phyloP scores from a whole-genome alignment of 139 green algal species.

The Chlorella sp. region DNA sequence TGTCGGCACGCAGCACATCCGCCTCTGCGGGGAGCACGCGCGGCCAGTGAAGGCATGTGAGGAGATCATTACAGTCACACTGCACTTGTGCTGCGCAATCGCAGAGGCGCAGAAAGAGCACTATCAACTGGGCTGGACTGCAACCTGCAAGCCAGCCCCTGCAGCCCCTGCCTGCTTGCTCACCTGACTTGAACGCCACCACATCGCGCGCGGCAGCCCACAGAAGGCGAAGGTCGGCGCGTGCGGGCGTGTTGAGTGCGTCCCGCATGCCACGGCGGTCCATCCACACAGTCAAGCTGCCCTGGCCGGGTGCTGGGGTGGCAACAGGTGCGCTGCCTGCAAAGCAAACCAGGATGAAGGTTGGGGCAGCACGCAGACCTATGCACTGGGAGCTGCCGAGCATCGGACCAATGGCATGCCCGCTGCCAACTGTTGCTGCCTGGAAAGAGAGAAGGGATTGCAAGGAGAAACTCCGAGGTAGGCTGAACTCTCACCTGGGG shows the following conservation, averaged over 20 bases:
- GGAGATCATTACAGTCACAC: neutral
- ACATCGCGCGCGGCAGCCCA: conserved; percentile 34
- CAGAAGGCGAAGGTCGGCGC: conserved; percentile 37
- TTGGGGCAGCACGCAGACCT: neutral
- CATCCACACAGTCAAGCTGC: conserved; percentile 45
- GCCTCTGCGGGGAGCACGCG: conserved; percentile 4
- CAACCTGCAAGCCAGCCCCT: neutral
- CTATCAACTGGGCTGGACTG: too few species aligned
- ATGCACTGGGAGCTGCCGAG: neutral
- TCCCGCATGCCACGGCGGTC: conserved; percentile 40
- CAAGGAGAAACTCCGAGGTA: too few species aligned
- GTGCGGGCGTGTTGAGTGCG: conserved; percentile 32
- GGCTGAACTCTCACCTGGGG: neutral
- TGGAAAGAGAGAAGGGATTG: too few species aligned
- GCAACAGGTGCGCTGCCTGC: neutral
- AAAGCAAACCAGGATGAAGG: neutral
- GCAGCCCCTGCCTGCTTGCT: too few species aligned
- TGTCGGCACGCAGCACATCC: conserved; percentile 3
- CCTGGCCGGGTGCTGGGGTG: conserved; percentile 40
- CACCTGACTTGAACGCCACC: conserved; percentile 9
- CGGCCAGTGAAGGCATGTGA: neutral
- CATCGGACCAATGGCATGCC: too few species aligned
- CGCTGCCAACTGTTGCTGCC: too few species aligned
- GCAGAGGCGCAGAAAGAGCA: neutral
- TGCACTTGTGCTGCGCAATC: neutral